A percentile compares a stretch with the other conserved stretches of the same genome.
phyloP scores from a whole-genome alignment of 1,284 basidiomycete genomes.

The Stereum hirsutum region DNA sequence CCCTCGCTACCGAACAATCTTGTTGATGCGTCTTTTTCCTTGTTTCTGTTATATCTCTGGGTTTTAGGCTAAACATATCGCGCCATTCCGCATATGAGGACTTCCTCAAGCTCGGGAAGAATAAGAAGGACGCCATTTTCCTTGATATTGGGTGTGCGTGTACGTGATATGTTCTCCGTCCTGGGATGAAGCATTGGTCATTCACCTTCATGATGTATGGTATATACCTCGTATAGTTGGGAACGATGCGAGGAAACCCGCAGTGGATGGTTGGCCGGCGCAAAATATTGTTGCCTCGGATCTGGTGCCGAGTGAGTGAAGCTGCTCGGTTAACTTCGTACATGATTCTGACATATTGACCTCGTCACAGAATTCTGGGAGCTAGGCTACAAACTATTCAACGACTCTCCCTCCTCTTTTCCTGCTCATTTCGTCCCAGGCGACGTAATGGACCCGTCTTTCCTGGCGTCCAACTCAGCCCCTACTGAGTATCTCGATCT shows the following conservation, averaged over 20 bases:
- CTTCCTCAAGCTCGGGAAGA: conserved; percentile 5
- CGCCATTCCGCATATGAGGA: conserved; percentile 5
- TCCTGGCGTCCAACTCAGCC: no score
- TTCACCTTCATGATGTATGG: no score
- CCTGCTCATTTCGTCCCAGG: conserved; percentile 32
- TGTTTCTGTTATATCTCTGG: no score
- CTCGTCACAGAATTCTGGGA: conserved; percentile 14
- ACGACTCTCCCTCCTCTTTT: conserved; percentile 23
- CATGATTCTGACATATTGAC: no score
- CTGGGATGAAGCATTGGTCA: no score
- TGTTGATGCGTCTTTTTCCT: no score
- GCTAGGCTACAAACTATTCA: conserved; percentile 20
- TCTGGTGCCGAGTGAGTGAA: conserved; percentile 10
- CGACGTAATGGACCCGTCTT: conserved; percentile 32
- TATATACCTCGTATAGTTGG: no score
- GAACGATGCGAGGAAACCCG: conserved; percentile 8
- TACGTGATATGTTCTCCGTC: no score
- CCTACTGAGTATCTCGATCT: no score
- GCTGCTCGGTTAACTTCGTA: no score
- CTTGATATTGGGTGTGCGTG: conserved; percentile 10
- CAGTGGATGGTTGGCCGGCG: conserved; percentile 9
- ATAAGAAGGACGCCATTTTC: conserved; percentile 5
- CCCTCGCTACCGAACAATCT: no score
- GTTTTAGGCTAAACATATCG: conserved; percentile 7
- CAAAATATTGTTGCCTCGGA: conserved; percentile 9